Percentiles rank a stretch among this genome's conserved stretches.
phyloP scores from a whole-genome alignment of 495 filamentous ascomycete species.

The Aspergillus diversus region DNA sequence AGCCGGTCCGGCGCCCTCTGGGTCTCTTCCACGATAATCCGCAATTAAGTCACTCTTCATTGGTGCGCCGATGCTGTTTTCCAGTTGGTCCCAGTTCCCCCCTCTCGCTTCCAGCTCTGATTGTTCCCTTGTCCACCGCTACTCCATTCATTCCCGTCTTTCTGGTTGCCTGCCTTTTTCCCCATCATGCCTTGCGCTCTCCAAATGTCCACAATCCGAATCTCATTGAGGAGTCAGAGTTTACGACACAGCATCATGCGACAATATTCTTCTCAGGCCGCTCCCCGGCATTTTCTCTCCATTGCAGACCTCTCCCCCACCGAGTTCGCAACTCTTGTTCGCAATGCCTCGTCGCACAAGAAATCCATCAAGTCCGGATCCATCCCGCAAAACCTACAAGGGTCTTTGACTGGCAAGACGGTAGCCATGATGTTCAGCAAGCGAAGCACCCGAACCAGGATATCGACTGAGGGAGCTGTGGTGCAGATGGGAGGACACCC shows the following conservation, averaged over 20 bases:
- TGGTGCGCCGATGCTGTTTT: background rate
- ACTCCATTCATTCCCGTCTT: background rate
- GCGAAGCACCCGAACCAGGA: slow-evolving; percentile 86
- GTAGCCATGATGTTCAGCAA: slow-evolving; percentile 97
- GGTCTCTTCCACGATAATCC: too few relatives aligned
- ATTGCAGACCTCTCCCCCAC: slow-evolving; percentile 80
- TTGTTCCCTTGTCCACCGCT: slow-evolving; percentile 2
- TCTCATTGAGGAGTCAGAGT: slow-evolving; percentile 27
- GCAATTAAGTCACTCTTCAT: slow-evolving; percentile 63
- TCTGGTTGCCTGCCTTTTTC: background rate
- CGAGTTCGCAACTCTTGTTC: slow-evolving; percentile 80
- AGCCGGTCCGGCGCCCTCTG: too few relatives aligned
- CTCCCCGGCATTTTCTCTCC: slow-evolving; percentile 83
- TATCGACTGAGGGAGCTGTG: slow-evolving; percentile 89
- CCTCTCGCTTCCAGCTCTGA: background rate
- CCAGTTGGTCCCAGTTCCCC: background rate
- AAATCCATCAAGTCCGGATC: slow-evolving; percentile 72
- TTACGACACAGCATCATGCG: slow-evolving; percentile 41
- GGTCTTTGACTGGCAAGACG: slow-evolving; percentile 70
- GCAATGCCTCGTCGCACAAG: slow-evolving; percentile 79
- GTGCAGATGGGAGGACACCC: slow-evolving; percentile 84
- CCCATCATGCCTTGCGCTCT: slow-evolving; percentile 41
- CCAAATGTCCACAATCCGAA: slow-evolving; percentile 56
- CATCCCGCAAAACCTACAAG: slow-evolving; percentile 58
- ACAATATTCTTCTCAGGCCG: slow-evolving; percentile 44